Evolutionary conservation across 495 filamentous ascomycete species (phyloP), one percentile per base, ranked within the genome.

Genomic region (Penicillium diatomitis): DNA sequence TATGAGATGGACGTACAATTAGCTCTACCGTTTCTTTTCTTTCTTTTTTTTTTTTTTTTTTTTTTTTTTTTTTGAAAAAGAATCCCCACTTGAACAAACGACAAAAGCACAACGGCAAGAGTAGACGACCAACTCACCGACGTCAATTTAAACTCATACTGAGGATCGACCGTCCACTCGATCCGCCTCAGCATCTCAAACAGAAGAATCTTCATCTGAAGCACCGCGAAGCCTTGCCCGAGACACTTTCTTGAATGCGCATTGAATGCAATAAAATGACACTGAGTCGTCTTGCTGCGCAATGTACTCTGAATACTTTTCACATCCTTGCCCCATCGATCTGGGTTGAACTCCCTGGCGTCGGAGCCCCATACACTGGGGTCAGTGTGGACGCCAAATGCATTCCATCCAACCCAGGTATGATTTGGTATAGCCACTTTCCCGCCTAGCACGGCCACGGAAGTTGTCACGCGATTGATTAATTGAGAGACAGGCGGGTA

Each of bases 401-500:
- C 62, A 43, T 67, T 70, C 60, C 64, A 73, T 1, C 64, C 68
- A 6, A 70, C 51, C 53, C 58, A 67, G 1, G 65, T 66, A 11
- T 57, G 63, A 30, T 52, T 51, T 0, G 58, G 63, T 9, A 72
- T 63, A 2, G 46, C 12, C 6, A 72, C 46, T 6, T 57, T 41
- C 0, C 56, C 56, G 5, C 67, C 67, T 0, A 71, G 56, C 0
- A 51, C 8, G 6, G 47, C 29, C 2, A 40, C n/a, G 1, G 11
- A 35, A 5, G 44, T 41, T 0, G 61, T 55, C 3, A 58, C 50
- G 4, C 63, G 63, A 37, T 72, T 71, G 35, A 71, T 57, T 2
- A 72, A 44, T 34, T 70, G 60, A 0, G 60, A 60, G 9, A 71
- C 63, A 4, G 68, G 69, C 6, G 70, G 68, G 42, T 65, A 73